Percentiles rank a stretch among this genome's conserved stretches.
phyloP scores from a whole-genome alignment of 2,329 filamentous ascomycete species.

The Zasmidium citrigriseum region DNA sequence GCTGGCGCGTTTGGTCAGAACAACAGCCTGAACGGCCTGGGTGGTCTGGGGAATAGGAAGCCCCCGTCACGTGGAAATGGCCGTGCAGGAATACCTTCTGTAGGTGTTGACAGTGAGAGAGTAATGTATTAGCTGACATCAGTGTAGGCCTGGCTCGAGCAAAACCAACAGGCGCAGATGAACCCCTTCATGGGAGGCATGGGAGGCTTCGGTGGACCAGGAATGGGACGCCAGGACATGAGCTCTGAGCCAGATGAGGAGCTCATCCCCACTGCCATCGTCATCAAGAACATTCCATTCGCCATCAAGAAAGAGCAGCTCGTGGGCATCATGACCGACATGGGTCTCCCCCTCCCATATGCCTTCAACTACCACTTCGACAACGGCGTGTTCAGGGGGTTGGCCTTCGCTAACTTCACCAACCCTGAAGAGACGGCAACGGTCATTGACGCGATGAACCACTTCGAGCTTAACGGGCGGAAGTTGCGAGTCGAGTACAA shows the following conservation, averaged over 20 bases:
- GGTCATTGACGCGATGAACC: conserved; percentile 93
- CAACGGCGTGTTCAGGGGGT: conserved; percentile 90
- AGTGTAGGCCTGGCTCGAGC: conserved; percentile 64
- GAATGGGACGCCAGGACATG: conserved; percentile 47
- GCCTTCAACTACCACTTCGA: conserved; percentile 99
- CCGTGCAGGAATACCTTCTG: conserved; percentile 68
- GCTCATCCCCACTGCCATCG: conserved; percentile 95
- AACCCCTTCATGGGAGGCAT: conserved; percentile 49
- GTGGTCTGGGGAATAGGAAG: conserved; percentile 42
- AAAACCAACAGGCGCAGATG: conserved; percentile 47
- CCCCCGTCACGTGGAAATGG: conserved; percentile 57
- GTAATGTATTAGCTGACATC: conserved; percentile 22
- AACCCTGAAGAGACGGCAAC: conserved; percentile 89
- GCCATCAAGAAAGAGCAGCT: conserved; percentile 97
- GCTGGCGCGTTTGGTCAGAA: conserved; percentile 70
- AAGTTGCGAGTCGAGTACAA: conserved; percentile 98
- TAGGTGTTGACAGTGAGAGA: conserved; percentile 50
- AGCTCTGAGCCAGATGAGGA: conserved; percentile 69
- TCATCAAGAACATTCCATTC: conserved; percentile 99
- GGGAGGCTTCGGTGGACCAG: conserved; percentile 35
- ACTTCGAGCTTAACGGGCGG: conserved; percentile 89
- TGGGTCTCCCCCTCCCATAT: conserved; percentile 91
- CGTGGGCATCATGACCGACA: conserved; percentile 88
- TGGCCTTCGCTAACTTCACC: conserved; percentile 98
- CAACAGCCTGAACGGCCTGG: conserved; percentile 53